Conservation (phyloP, 2,329 filamentous ascomycete species). For the Pseudofabraea citricarpa region DNA sequence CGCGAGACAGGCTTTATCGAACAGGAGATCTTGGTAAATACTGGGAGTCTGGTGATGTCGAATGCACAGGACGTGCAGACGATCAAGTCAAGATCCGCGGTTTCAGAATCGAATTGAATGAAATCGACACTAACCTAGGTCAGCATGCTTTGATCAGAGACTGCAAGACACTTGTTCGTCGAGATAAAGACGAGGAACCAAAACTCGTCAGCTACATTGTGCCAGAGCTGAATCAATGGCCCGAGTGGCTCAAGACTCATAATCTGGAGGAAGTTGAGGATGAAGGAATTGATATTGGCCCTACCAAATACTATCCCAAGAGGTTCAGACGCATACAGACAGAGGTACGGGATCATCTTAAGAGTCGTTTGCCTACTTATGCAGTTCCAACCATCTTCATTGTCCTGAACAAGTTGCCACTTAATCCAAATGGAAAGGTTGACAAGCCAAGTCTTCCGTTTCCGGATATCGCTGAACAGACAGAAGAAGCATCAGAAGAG, state of each 20-base stretch:
- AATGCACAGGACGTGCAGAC: constrained; percentile 76
- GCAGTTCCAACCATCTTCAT: constrained; percentile 74
- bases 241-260: constrained; percentile 56
- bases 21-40: constrained; percentile 84
- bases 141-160: constrained; percentile 74
- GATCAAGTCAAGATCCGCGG: constrained; percentile 94
- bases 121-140: constrained; percentile 82
- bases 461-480: constrained; percentile 67
- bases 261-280: constrained; percentile 41
- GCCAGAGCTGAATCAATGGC: constrained; percentile 73
- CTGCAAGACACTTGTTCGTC: constrained; percentile 77
- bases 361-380: constrained; percentile 67
- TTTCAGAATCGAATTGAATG: constrained; percentile 90
- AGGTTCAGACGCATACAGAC: constrained; percentile 42
- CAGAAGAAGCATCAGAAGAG: constrained; percentile 52
- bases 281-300: constrained; percentile 41
- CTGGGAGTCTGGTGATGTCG: constrained; percentile 62
- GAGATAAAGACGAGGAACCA: constrained; percentile 80
- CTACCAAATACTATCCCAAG: constrained; percentile 21
- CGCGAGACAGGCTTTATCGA: constrained; percentile 79
- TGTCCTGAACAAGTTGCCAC: constrained; percentile 64
- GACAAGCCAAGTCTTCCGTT: constrained; percentile 77
- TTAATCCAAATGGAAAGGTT: constrained; percentile 85
- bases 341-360: constrained; percentile 60
- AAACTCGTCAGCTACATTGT: constrained; percentile 88